phyloP scores from a whole-genome alignment of 192 early-diverging fungal genomes.

The Entophlyctis helioformis region DNA sequence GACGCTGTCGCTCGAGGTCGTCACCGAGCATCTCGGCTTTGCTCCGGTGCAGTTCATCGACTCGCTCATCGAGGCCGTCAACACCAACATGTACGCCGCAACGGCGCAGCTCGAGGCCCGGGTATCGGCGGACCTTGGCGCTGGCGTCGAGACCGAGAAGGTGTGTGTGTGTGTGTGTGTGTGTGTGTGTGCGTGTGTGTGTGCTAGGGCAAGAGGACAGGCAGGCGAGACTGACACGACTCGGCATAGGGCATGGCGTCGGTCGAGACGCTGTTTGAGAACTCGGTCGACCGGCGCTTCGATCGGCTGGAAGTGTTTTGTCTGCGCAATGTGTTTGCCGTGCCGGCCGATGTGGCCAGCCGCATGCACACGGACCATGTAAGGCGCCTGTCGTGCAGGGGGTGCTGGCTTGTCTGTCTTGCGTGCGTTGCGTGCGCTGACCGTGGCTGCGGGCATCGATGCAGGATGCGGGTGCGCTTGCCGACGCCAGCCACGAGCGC shows the following conservation, averaged over 20 bases:
- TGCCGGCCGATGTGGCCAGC: conserved; percentile 43
- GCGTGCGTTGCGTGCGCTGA: too few relatives aligned
- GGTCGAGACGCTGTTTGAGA: conserved; percentile 65
- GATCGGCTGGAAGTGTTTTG: conserved; percentile 73
- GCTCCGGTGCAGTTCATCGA: conserved; percentile 68
- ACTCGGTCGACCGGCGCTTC: conserved; percentile 69
- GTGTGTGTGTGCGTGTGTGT: neutral
- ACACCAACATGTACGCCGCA: conserved; percentile 59
- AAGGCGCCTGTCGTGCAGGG: too few relatives aligned
- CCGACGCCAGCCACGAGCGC: too few relatives aligned
- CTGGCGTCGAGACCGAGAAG: conserved; percentile 15
- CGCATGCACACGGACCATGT: too few relatives aligned
- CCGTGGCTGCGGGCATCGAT: too few relatives aligned
- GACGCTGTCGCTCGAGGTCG: conserved; percentile 16
- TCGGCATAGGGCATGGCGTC: conserved; percentile 52
- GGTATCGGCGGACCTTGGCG: conserved; percentile 44
- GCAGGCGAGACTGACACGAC: too few relatives aligned
- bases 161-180: conserved; percentile 3
- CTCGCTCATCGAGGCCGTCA: conserved; percentile 67
- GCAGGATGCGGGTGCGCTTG: too few relatives aligned
- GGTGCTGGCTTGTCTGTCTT: too few relatives aligned
- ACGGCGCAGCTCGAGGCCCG: conserved; percentile 56
- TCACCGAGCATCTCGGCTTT: conserved; percentile 75
- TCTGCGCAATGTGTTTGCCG: conserved; percentile 59
- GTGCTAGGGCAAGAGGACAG: too few relatives aligned